Evolutionary conservation across 2,329 filamentous ascomycete species (phyloP).

Genomic region (Colletotrichum liaoningense): DNA sequence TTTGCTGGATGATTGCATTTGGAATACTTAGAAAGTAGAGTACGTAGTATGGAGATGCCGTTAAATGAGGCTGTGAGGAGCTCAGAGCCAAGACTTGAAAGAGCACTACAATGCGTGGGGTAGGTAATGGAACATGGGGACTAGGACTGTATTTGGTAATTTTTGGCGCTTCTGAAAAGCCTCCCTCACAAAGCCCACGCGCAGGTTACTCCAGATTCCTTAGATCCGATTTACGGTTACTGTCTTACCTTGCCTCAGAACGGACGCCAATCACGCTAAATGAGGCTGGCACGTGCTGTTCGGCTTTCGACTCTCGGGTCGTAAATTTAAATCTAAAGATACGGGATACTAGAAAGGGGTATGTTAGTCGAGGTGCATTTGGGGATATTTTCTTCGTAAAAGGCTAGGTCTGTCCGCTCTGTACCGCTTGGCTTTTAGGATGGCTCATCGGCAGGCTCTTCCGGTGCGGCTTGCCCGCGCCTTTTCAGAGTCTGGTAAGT

Average conservation of each 20-base stretch:
- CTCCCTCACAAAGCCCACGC: neutral
- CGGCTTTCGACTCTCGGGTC: neutral
- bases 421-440: neutral
- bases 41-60: too few relatives aligned
- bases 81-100: neutral
- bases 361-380: too few relatives aligned
- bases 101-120: neutral
- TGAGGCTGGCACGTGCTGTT: neutral
- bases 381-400: neutral
- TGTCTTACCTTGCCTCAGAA: neutral
- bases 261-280: neutral
- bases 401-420: neutral
- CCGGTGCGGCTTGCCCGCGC: neutral
- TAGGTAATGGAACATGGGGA: neutral
- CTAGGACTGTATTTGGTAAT: neutral
- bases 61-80: too few relatives aligned
- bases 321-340: neutral
- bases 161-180: neutral
- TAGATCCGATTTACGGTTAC: neutral
- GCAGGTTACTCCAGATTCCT: neutral
- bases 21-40: too few relatives aligned
- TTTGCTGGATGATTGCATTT: too few relatives aligned
- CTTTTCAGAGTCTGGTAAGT: neutral
- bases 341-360: too few relatives aligned
- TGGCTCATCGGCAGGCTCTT: neutral